Percentiles rank a stretch among this genome's conserved stretches.
Conservation (phyloP, 371 early-diverging fungal species). For the Mortierella sp. region DNA sequence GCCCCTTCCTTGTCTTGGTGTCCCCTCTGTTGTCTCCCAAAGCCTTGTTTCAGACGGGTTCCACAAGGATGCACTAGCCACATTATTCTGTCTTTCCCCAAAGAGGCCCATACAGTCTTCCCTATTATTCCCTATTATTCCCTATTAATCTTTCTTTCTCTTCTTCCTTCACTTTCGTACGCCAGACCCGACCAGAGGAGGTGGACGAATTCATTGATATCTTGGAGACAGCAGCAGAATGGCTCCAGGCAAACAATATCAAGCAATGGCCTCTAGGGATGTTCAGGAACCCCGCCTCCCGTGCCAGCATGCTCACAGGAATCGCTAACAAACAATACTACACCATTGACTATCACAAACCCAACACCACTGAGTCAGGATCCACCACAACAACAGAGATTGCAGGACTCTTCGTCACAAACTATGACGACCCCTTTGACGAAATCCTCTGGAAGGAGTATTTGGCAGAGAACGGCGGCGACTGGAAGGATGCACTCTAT, state of each 20-base stretch:
- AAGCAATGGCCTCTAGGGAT: slow-evolving; percentile 39
- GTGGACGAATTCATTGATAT: slow-evolving; percentile 27
- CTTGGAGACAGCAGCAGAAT: slow-evolving; percentile 28
- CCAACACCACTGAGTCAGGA: no score
- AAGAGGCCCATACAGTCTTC: background rate
- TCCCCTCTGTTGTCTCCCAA: background rate
- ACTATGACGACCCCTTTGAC: slow-evolving; percentile 31
- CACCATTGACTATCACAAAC: slow-evolving; percentile 24
- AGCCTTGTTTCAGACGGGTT: background rate
- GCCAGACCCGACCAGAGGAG: slow-evolving; percentile 27
- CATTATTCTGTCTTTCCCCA: background rate
- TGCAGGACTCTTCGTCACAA: slow-evolving; percentile 35
- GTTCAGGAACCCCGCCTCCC: slow-evolving; percentile 12
- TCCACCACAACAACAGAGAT: background rate
- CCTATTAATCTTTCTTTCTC: background rate
- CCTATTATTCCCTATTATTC: background rate
- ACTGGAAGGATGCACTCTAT: slow-evolving; percentile 50
- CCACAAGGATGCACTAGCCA: background rate
- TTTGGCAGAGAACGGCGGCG: background rate
- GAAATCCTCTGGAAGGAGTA: slow-evolving; percentile 26
- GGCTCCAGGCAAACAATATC: slow-evolving; percentile 23
- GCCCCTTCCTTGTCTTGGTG: background rate
- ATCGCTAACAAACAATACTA: slow-evolving; percentile 23
- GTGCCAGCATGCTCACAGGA: slow-evolving; percentile 11
- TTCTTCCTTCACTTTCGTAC: background rate